Evolutionary conservation across 2,329 filamentous ascomycete species (phyloP), one percentile per base, ranked within the genome.

Genomic region (Sporothrix inflata): DNA sequence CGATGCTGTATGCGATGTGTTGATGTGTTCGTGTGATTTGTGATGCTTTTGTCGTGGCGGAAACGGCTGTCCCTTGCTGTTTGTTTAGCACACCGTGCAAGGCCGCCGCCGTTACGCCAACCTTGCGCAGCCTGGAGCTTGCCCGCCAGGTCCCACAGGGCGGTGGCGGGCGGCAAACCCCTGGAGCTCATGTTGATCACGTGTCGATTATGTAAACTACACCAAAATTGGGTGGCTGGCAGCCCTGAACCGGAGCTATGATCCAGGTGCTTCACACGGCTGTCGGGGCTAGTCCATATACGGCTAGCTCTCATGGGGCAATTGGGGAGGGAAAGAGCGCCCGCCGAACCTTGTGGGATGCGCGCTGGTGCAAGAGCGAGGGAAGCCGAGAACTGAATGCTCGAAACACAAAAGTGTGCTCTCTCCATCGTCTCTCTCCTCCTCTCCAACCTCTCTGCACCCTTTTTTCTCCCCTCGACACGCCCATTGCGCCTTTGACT

Each of bases 71-170:
- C 45, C 27, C 19, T 69, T 38, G 49, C 65, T 53, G 73, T 71
- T 63, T 72, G 68, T 49, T 42, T 66, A 47, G n/a, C 34, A 30
- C 34, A 34, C 49, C 21, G 27, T 34, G 55, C 60, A 63, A 63
- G 60, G 60, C 60, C 38, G 38, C 51, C 16, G 9, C 40, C 55
- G 57, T 79, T 78, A 79, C 76, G 78, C 77, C 77, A 79, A 76
- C 78, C 78, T 75, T 74, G 74, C 76, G 78, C 77, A 79, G 78
- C 78, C 78, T 79, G 76, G 75, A 76, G 75, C 75, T 75, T 38
- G 60, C 60, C 57, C 60, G n/a, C 38, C 55, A 40, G 55, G 49
- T 34, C 40, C 49, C 63, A 63, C 38, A 16, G 14, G 71, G 73
- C 74, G 75, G 74, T 67, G 21, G 69, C 6, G 4, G 0, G 72